Percentiles rank a stretch among this genome's conserved stretches.
phyloP scores from a whole-genome alignment of 208 protist genomes.

The Balamuthia mandrillaris region DNA sequence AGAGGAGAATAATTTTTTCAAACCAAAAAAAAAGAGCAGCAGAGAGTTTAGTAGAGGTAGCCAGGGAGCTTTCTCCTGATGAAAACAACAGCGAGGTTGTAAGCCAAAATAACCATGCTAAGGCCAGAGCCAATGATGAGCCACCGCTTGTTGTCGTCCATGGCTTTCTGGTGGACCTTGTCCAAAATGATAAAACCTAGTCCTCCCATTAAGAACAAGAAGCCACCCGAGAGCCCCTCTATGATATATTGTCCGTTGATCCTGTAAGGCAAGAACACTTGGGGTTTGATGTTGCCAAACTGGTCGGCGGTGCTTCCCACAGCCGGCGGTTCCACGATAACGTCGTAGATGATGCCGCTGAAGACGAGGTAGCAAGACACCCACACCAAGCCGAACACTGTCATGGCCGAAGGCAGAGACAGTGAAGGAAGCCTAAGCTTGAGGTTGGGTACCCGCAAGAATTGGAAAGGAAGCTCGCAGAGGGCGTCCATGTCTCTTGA shows the following conservation, averaged over 20 bases:
- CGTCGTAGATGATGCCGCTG: slow-evolving; percentile 59
- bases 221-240: slow-evolving; percentile 59
- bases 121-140: slow-evolving; percentile 38
- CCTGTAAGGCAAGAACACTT: slow-evolving; percentile 44
- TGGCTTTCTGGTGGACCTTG: background rate
- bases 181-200: slow-evolving; percentile 57
- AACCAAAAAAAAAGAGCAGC: too few relatives aligned
- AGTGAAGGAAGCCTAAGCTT: slow-evolving; percentile 26
- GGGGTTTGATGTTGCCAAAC: slow-evolving; percentile 35
- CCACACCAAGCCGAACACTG: slow-evolving; percentile 48
- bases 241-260: slow-evolving; percentile 66
- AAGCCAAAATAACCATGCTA: slow-evolving; percentile 39
- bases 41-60: too few relatives aligned
- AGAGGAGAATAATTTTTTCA: too few relatives aligned
- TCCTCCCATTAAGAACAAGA: slow-evolving; percentile 52
- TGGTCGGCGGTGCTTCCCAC: slow-evolving; percentile 48
- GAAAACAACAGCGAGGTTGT: slow-evolving; percentile 56
- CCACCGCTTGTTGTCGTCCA: background rate
- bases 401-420: slow-evolving; percentile 37
- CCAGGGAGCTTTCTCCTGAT: slow-evolving; percentile 57
- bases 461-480: slow-evolving; percentile 41
- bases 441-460: slow-evolving; percentile 44
- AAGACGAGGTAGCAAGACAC: slow-evolving; percentile 55
- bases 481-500: too few relatives aligned
- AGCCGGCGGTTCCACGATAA: slow-evolving; percentile 60